Evolutionary conservation across 2,329 filamentous ascomycete species (phyloP), one percentile per base, ranked within the genome.

Genomic region (Alternaria triticina): DNA sequence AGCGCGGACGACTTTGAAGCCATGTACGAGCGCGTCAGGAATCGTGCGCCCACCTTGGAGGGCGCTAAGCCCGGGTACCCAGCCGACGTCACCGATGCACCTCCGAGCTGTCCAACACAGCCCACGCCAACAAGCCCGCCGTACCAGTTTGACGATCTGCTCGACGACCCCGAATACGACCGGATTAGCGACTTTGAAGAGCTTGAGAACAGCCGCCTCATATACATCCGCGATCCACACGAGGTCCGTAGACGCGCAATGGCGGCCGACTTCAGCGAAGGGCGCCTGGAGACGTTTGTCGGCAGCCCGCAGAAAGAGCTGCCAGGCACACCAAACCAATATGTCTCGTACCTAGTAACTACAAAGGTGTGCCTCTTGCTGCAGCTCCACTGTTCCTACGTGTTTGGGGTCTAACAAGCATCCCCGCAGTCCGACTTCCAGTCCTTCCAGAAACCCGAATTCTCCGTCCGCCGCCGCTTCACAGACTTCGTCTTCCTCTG

Each of bases 401-500:
- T 43, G 47, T 30, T 45, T 11, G 12, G 17, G 36, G 61, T 67
- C 25, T 60, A 20, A 59, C 54, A 62, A 62, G 54, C 66, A 70
- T 57, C 67, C 60, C 43, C 54, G 15, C 67, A 97, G 94, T 97
- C 94, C 68, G 94, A 96, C 73, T 98, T 98, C 82, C 90, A 94
- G 71, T 92, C 94, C 68, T 99, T 98, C 81, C 91, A 96, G 79
- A 93, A 90, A 78, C 85, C 91, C 36, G 89, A 90, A 20, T 94
- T 93, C 66, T 86, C 86, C 25, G 91, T 97, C 66, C 92, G 96
- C 66, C 89, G 96, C 71, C 93, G 96, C 75, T 99, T 97, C 82
- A 98, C 95, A 72, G 96, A 99, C 83, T 99, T 99, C 78, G 91
- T 96, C 71, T 99, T 97, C 79, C 89, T 99, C 66, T 97, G 93